Evolutionary conservation across 2,329 filamentous ascomycete species (phyloP), one percentile per base, ranked within the genome.

Genomic region (Lachnellula occidentalis): DNA sequence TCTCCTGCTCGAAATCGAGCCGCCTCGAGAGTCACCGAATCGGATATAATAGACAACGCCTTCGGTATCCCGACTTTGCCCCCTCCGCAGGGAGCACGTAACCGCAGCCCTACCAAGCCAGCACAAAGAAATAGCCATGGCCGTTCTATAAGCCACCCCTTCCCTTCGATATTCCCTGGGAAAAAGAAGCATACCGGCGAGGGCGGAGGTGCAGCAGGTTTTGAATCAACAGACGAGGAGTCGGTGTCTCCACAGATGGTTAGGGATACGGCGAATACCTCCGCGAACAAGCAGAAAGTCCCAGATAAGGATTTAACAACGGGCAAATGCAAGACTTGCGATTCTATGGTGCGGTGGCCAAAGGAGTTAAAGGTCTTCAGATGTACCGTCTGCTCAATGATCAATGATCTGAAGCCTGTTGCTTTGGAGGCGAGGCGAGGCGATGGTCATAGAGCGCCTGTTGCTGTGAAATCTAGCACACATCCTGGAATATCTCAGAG

Each of bases 291-390:
- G 46, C 59, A 62, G 39, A 67, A 66, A 46, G 57, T 71, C n/a
- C 67, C 73, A 19, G 75, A 76, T 60, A 82, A 78, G 61, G 82
- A 89, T 61, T 81, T 86, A 65, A 76, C 78, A 27, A 85, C 82
- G 34, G 87, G 89, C 21, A 85, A 82, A 63, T 96, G 91, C 69
- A 91, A 92, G 81, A 92, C 90, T 34, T 96, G 91, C 70, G 88
- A 86, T 64, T 87, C 87, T 52, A 81, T 85, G 53, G 86, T 95
- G 60, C 80, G 87, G 54, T 95, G 90, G 86, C 90, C 90, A 2
- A 81, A 79, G 58, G 81, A 86, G 51, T 72, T 91, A 58, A 80
- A 80, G 36, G 81, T 86, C 37, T 95, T 94, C 70, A 81, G 90
- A 63, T 96, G 91, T 70, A 87, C 88, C 42, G 86, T 89, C 52